Evolutionary conservation across 2,329 filamentous ascomycete species (phyloP).

Genomic region (Aspergillus floridensis): DNA sequence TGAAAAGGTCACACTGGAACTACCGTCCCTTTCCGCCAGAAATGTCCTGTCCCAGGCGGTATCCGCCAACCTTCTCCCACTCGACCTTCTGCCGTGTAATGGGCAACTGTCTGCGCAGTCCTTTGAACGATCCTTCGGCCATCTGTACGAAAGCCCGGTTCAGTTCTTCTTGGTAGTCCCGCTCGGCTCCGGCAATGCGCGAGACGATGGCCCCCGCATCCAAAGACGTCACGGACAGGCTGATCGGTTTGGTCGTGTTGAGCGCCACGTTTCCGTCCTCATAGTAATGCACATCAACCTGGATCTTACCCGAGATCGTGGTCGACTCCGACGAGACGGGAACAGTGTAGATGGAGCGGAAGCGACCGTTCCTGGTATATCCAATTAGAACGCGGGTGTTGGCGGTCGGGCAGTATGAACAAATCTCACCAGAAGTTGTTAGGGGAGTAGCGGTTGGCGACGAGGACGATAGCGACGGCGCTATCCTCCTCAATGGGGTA

Average conservation of each 20-base stretch:
- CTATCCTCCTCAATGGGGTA: slow-evolving; percentile 76
- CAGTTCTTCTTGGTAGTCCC: slow-evolving; percentile 92
- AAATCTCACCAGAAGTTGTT: slow-evolving; percentile 84
- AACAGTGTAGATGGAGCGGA: slow-evolving; percentile 84
- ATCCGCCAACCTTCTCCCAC: slow-evolving; percentile 97
- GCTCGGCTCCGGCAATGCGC: slow-evolving; percentile 77
- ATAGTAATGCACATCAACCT: slow-evolving; percentile 98
- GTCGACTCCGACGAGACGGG: slow-evolving; percentile 56
- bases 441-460: slow-evolving; percentile 95
- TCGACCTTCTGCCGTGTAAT: slow-evolving; percentile 98
- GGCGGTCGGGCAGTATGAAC: too few relatives aligned
- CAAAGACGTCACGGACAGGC: slow-evolving; percentile 58
- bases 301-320: slow-evolving; percentile 72
- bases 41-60: slow-evolving; percentile 79
- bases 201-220: slow-evolving; percentile 69
- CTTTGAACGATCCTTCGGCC: slow-evolving; percentile 94
- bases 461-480: slow-evolving; percentile 75
- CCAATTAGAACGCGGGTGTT: background rate
- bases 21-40: slow-evolving; percentile 58
- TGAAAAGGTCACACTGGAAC: background rate
- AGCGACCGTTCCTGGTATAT: slow-evolving; percentile 80
- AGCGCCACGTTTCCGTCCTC: slow-evolving; percentile 97
- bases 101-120: slow-evolving; percentile 83
- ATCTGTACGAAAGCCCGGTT: slow-evolving; percentile 85
- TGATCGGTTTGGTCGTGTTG: slow-evolving; percentile 77